Evolutionary conservation across 192 early-diverging fungal genomes (phyloP), one percentile per base, ranked within the genome.

Genomic region (Endogone sp.): DNA sequence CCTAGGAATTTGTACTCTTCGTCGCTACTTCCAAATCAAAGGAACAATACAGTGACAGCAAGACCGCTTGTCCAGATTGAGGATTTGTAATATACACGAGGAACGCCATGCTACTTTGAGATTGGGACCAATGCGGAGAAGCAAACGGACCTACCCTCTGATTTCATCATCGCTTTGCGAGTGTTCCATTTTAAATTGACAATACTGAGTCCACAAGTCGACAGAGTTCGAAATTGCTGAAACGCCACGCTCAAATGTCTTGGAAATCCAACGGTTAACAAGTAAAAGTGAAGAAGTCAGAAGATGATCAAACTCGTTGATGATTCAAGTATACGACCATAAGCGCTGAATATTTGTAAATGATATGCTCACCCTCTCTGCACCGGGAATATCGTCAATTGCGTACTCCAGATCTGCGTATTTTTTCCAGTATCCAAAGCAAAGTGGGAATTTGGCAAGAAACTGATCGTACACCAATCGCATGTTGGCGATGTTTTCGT

Each of bases 401-500:
- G 74, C 60, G 27, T 78, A 66, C 62, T 85, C 87, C 57, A 83
- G 69, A 68, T 91, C 90, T 0, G 89, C 87, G 70, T 90, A 92
- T 71, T 92, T 92, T 66, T 89, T 90, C 90, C 90, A 92, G 69
- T 92, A 92, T 29, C 88, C 89, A 73, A 92, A 92, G 72, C 89
- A 91, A 22, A 92, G 76, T 10, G 90, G 90, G 65, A 91, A 92
- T 70, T 89, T 86, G 16, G 71, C 74, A 65, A 92, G 70, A 57
- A 92, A 91, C 54, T 79, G 72, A 71, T 92, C 88, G 60, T 88
- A 92, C 3, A 87, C 85, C 8, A 64, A 67, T 16, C 84, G 71
- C 24, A 90, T 71, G 60, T 81, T 85, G 26, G 69, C 29, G 16
- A 80, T 69, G 60, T 83, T 86, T 20, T 74, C 80, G 9, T 69